Evolutionary conservation across 805 yeast species (phyloP), one percentile per base, ranked within the genome.

Genomic region (Ogataea paraovalis): DNA sequence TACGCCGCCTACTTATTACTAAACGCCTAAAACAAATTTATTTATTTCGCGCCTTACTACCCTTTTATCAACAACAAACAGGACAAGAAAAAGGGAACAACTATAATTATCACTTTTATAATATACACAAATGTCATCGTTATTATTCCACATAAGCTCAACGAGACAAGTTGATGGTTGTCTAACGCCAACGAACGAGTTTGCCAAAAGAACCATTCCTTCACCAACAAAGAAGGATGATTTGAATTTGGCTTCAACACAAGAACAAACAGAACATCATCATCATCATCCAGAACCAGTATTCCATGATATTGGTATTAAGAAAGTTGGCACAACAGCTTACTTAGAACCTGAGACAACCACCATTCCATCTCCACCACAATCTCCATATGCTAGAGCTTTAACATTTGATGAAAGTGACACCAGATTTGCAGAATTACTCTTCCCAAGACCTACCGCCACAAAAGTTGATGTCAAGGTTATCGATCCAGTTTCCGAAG

Each of bases 301-400:
- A 39, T 28, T 41, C 18, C 36, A 47, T 21, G 27, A 33, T 19
- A 52, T 45, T 16, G 44, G 50, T 12, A 34, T 33, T 8, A 23
- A 45, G 14, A 41, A 45, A 4, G 44, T 50, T 23, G 46, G 46
- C 16, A 45, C 52, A 6, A 39, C 48, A 3, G 54, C 50, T 25
- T 12, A 45, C 10, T 30, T 30, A 14, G 34, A 30, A 30, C 34
- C 34, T 34, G 55, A 42, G 4, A 43, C 54, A 10, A 51, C 56
- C 33, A 63, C 65, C 16, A 67, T 67, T 51, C 72, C 72, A 5
- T 68, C 72, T 1, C 72, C 72, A 16, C 72, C 72, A 16, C 48
- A 67, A 32, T 67, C 71, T 2, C 72, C 72, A 27, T 63, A 61
- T 47, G 61, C 66, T 4, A 58, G 70, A 43, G 43, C 53, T 33